Conservation (phyloP, 371 early-diverging fungal genomes). For the Mortierella sp. region DNA sequence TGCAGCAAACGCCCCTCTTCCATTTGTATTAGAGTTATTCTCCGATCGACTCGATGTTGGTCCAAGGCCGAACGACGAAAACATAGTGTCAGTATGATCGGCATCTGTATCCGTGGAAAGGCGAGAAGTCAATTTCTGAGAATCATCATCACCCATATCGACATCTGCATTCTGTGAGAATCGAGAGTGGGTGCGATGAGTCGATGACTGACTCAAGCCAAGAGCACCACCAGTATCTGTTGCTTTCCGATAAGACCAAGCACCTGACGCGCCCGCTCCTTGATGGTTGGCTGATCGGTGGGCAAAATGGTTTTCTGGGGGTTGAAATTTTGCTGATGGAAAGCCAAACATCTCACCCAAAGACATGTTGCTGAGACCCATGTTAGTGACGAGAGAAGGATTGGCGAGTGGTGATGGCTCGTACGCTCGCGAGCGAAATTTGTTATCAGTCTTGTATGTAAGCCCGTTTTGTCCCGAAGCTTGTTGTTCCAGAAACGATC, state of each 20-base stretch:
- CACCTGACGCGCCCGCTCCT: not conserved
- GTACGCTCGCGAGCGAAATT: slow-evolving; percentile 48
- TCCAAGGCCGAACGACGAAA: slow-evolving; percentile 11
- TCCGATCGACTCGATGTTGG: not conserved
- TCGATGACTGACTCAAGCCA: not conserved
- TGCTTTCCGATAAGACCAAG: slow-evolving; percentile 34
- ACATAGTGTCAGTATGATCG: not conserved
- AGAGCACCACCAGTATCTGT: not conserved
- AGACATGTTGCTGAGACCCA: slow-evolving; percentile 40
- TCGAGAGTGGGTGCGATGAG: slow-evolving; percentile 10
- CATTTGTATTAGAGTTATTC: slow-evolving; percentile 1
- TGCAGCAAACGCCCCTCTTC: slow-evolving; percentile 35
- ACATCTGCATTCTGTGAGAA: slow-evolving; percentile 15
- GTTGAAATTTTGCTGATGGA: slow-evolving; percentile 52
- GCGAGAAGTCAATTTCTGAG: not conserved
- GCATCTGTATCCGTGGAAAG: slow-evolving; percentile 2
- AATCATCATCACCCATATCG: slow-evolving; percentile 36
- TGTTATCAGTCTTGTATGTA: slow-evolving; percentile 12
- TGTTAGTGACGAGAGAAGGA: slow-evolving; percentile 35
- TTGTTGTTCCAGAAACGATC: slow-evolving; percentile 4
- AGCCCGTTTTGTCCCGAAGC: not conserved
- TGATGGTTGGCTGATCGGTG: slow-evolving; percentile 24
- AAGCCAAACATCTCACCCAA: slow-evolving; percentile 53
- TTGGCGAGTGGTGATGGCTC: slow-evolving; percentile 53
- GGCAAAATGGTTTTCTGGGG: slow-evolving; percentile 52